These are phyloP conservation scores for Aspergillus ibericus DNA, from an alignment of 2,329 filamentous ascomycete species.

Conservation along the genomic window DNA sequence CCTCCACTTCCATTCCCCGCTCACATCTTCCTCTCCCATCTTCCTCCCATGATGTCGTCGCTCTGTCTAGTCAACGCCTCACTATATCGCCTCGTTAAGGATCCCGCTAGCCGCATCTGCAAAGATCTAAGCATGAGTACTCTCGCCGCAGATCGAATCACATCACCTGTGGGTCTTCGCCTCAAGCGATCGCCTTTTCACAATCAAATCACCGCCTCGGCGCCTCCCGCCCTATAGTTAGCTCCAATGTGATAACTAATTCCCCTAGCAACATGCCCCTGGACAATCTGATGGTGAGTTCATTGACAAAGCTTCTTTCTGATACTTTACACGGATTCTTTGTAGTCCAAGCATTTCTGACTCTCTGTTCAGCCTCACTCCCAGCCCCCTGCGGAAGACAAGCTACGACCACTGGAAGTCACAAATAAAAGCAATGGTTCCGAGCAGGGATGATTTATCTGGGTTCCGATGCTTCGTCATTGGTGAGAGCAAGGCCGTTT, in stretches of 20 bases:
- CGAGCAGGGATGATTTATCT: background rate
- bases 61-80: conserved; percentile 9
- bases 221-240: background rate
- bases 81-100: conserved; percentile 13
- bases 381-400: background rate
- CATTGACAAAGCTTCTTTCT: background rate
- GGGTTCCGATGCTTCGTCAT: background rate
- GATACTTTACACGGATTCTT: background rate
- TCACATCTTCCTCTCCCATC: background rate
- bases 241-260: background rate
- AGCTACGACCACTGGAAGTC: background rate
- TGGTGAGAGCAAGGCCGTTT: background rate
- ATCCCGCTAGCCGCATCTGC: conserved; percentile 3
- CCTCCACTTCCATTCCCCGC: background rate
- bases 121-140: conserved; percentile 2
- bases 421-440: background rate
- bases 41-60: conserved; percentile 4
- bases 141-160: background rate
- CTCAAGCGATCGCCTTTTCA: background rate
- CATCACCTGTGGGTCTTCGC: conserved; percentile 2
- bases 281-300: background rate
- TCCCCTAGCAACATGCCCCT: background rate
- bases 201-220: background rate
- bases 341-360: background rate
- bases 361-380: background rate